Evolutionary conservation across 176 grass and related monocot species (phyloP).

Genomic region (Cenchrus americanus): DNA sequence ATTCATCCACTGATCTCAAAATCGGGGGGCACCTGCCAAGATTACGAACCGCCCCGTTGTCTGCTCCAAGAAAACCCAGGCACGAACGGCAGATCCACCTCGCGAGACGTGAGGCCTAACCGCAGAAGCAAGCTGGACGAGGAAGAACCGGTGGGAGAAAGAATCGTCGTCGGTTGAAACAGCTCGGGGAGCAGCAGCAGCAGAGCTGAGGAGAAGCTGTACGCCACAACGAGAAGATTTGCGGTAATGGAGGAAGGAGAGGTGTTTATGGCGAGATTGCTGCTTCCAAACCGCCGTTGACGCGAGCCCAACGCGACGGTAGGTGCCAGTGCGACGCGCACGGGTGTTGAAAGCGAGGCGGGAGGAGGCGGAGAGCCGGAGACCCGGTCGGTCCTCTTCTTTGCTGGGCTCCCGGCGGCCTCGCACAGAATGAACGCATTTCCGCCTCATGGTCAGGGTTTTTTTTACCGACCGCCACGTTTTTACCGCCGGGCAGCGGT

Average conservation of each 20-base stretch:
- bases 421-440: background rate
- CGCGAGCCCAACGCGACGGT: background rate
- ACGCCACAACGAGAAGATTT: background rate
- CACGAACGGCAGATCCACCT: background rate
- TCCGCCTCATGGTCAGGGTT: background rate
- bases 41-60: background rate
- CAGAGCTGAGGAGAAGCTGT: background rate
- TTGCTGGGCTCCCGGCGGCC: background rate
- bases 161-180: background rate
- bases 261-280: slow-evolving; percentile 19
- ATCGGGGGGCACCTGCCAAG: background rate
- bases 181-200: slow-evolving; percentile 3
- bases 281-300: slow-evolving; percentile 52
- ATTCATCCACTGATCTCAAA: slow-evolving; percentile 12
- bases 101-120: background rate
- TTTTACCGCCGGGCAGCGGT: too few species aligned
- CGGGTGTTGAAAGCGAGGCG: slow-evolving; percentile 22
- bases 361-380: background rate
- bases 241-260: background rate
- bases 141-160: slow-evolving; percentile 2
- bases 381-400: slow-evolving; percentile 30
- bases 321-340: background rate
- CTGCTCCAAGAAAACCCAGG: background rate
- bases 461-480: too few species aligned
- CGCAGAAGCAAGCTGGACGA: background rate